Conservation (phyloP, 176 grass and related monocot species). For the Cenchrus purpureus region DNA sequence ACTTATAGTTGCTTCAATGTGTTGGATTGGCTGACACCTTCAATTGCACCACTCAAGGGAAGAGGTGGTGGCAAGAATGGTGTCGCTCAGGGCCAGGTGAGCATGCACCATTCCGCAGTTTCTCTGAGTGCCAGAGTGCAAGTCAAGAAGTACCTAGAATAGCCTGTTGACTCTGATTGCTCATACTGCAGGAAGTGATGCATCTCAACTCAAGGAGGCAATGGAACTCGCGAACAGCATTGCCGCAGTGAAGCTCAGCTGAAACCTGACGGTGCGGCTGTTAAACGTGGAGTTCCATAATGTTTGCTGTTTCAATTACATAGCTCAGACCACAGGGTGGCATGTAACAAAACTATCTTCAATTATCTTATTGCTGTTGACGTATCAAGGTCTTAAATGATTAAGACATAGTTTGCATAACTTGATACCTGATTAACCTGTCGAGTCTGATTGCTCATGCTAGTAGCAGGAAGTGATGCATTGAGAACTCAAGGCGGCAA, state of each 20-base stretch:
- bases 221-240: slow-evolving; percentile 74
- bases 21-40: slow-evolving; percentile 84
- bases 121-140: neutral
- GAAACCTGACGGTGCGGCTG: too few relatives aligned
- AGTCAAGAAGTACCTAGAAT: neutral
- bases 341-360: neutral
- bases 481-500: too few relatives aligned
- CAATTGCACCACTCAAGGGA: slow-evolving; percentile 80
- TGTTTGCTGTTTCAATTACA: neutral
- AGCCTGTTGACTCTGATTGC: slow-evolving; percentile 1
- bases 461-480: too few relatives aligned
- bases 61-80: slow-evolving; percentile 92
- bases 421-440: neutral
- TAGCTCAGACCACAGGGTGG: neutral
- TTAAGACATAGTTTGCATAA: neutral
- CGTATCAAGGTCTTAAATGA: neutral
- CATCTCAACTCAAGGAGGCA: slow-evolving; percentile 66
- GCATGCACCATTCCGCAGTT: neutral
- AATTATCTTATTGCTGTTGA: neutral
- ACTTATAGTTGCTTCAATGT: slow-evolving; percentile 57
- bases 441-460: too few relatives aligned
- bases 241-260: slow-evolving; percentile 77
- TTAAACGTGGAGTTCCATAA: neutral
- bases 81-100: slow-evolving; percentile 86
- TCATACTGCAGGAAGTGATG: slow-evolving; percentile 69